Evolutionary conservation across 768 basidiomycete species (phyloP), one percentile per base, ranked within the genome.

Genomic region (Mycena crocata): DNA sequence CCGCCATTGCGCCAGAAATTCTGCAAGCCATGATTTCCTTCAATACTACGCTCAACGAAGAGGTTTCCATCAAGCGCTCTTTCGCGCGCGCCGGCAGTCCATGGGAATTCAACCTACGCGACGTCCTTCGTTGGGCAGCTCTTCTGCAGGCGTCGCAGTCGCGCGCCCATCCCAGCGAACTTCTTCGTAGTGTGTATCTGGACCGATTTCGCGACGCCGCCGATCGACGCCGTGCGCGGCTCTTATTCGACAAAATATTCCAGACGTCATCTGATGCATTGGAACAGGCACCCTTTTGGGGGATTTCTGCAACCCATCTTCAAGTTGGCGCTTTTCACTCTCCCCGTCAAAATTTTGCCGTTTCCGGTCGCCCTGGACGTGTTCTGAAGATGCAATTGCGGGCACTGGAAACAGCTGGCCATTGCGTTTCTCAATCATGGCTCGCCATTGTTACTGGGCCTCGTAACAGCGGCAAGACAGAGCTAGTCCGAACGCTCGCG

Each of bases 101-200:
- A 6, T 99, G 97, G 97, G 97, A 99, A 75, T 98, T 99, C 83
- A 99, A 99, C 76, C 84, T 99, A 32, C 93, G 97, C 17, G 97
- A 99, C 78, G 84, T 98, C 62, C 87, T 95, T 63, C 89, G 98
- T 48, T 98, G 98, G 96, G 89, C 91, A 35, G 83, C 83, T 0
- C 86, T 92, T 40, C 73, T 89, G 35, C 76, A 76, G 57, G 60
- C 76, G 30, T 70, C 80, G 40, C 52, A 63, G 48, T 67, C 74
- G 42, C 64, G 72, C 48, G 70, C 75, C 31, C 84, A 90, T 74
- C 92, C 95, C 5, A 80, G 81, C 23, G 85, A 90, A 35, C 87
- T 89, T 72, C 82, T 96, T 15, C 84, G 87, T 7, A 86, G 87
- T 40, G 80, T 96, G 45, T 99, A 98, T 78, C 81, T 96, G 37